These are phyloP conservation scores for Kalmusia sp. DNA, from an alignment of 2,329 filamentous ascomycete genomes.

Conservation along the genomic window DNA sequence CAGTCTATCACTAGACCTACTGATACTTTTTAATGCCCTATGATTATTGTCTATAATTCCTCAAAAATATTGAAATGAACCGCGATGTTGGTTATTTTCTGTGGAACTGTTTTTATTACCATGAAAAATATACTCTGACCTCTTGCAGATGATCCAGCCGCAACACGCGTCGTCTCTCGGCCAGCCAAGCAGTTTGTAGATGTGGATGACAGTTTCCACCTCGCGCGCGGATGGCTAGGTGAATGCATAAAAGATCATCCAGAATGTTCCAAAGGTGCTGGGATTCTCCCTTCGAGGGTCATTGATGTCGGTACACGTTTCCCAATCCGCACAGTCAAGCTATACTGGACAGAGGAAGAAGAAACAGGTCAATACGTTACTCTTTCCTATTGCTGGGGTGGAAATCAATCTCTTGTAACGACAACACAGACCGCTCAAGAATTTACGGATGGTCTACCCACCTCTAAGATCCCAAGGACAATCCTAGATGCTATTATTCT, in stretches of 20 bases:
- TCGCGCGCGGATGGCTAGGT: slow-evolving; percentile 9
- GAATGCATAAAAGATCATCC: slow-evolving; percentile 10
- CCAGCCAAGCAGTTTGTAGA: not conserved
- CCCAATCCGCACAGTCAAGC: slow-evolving; percentile 7
- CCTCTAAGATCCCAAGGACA: slow-evolving; percentile 12
- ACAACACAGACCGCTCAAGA: slow-evolving; percentile 7
- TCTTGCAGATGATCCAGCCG: slow-evolving; percentile 6
- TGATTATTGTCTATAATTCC: too few relatives aligned
- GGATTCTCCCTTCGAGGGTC: slow-evolving; percentile 9
- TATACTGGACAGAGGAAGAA: slow-evolving; percentile 17
- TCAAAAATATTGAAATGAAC: too few relatives aligned
- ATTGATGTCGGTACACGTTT: slow-evolving; percentile 14
- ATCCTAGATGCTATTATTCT: slow-evolving; percentile 19
- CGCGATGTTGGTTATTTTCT: too few relatives aligned
- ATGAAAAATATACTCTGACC: too few relatives aligned
- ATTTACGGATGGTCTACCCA: slow-evolving; percentile 12
- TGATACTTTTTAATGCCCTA: too few relatives aligned
- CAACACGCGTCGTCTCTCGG: not conserved
- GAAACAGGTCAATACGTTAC: slow-evolving; percentile 10
- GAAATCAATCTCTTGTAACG: slow-evolving; percentile 7
- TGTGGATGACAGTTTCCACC: not conserved
- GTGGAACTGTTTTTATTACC: too few relatives aligned
- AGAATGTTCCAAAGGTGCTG: not conserved
- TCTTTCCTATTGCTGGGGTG: slow-evolving; percentile 21
- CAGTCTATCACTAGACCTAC: too few relatives aligned